Percentiles rank a stretch among this genome's conserved stretches.
These are phyloP conservation scores for Vitis riparia DNA, from an alignment of 164 flowering plant genomes.

Conservation along the genomic window DNA sequence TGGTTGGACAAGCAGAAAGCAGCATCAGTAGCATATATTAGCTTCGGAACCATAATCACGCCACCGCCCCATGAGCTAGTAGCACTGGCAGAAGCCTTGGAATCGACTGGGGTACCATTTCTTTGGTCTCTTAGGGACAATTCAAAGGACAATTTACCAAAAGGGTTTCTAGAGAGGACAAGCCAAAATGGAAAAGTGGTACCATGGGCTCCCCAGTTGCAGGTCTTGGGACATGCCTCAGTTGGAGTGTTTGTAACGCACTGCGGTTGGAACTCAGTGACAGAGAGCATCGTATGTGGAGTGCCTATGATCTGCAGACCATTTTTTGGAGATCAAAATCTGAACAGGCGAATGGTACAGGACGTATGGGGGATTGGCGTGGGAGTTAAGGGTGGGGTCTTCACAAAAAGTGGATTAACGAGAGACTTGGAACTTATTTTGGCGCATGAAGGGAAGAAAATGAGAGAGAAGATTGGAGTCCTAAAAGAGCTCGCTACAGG, in stretches of 20 bases:
- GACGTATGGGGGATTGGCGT: constrained; percentile 32
- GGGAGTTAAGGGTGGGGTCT: constrained; percentile 28
- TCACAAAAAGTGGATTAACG: constrained; percentile 19
- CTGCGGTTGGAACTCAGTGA: constrained; percentile 49
- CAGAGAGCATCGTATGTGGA: constrained; percentile 32
- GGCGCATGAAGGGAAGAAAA: constrained; percentile 25
- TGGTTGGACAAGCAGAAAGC: constrained; percentile 37
- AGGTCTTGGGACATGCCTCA: constrained; percentile 29
- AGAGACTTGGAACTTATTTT: constrained; percentile 23
- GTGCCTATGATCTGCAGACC: constrained; percentile 49
- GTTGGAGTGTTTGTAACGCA: constrained; percentile 42
- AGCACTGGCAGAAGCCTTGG: constrained; percentile 37
- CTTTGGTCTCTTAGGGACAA: constrained; percentile 40
- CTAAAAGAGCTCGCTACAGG: constrained; percentile 17
- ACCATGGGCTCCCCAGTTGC: constrained; percentile 49
- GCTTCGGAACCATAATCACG: constrained; percentile 32
- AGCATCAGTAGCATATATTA: constrained; percentile 35
- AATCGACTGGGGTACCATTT: constrained; percentile 24
- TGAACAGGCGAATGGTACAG: constrained; percentile 28
- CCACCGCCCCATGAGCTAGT: constrained; percentile 38
- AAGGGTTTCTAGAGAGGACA: constrained; percentile 25
- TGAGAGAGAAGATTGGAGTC: constrained; percentile 23
- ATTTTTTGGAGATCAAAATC: constrained; percentile 36
- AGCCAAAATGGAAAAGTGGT: constrained; percentile 25
- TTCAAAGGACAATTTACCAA: constrained; percentile 14